Percentiles rank a stretch among this genome's conserved stretches.
Evolutionary conservation across 1,139 yeast species (phyloP).

Genomic region (Kodamaea plutei): DNA sequence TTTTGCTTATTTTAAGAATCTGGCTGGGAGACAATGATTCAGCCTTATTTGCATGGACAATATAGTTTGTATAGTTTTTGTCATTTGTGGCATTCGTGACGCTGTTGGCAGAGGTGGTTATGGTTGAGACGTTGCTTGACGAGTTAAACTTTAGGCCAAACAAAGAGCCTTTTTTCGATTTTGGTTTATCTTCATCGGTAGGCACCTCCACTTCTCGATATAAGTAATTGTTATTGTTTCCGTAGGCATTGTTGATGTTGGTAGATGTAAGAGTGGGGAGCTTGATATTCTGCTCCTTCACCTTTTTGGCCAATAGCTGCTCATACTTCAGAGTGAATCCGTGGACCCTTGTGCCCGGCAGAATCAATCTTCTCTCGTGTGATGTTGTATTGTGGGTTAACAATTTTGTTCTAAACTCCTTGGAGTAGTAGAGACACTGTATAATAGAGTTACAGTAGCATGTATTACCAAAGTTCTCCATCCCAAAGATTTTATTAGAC

Average conservation of each 20-base stretch:
- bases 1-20: constrained; percentile 26
- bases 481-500: constrained; percentile 73
- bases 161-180: constrained; percentile 35
- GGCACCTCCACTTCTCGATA: constrained; percentile 3
- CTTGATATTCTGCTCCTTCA: constrained; percentile 32
- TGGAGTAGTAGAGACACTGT: constrained; percentile 79
- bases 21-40: constrained; percentile 36
- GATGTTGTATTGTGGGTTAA: constrained; percentile 27
- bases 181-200: constrained; percentile 17
- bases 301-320: constrained; percentile 33
- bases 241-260: constrained; percentile 6
- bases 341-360: constrained; percentile 44
- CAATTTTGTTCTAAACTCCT: constrained; percentile 60
- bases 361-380: constrained; percentile 36
- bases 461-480: constrained; percentile 93
- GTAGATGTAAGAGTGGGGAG: constrained; percentile 4
- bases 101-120: too few species aligned
- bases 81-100: constrained; percentile 6
- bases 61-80: constrained; percentile 14
- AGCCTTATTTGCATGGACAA: constrained; percentile 31
- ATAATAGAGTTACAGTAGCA: constrained; percentile 92
- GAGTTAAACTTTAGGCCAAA: constrained; percentile 40
- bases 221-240: constrained; percentile 3
- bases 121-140: constrained; percentile 6
- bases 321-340: constrained; percentile 45